phyloP scores from a whole-genome alignment of 148 eudicot species.

The Spergularia bocconei region DNA sequence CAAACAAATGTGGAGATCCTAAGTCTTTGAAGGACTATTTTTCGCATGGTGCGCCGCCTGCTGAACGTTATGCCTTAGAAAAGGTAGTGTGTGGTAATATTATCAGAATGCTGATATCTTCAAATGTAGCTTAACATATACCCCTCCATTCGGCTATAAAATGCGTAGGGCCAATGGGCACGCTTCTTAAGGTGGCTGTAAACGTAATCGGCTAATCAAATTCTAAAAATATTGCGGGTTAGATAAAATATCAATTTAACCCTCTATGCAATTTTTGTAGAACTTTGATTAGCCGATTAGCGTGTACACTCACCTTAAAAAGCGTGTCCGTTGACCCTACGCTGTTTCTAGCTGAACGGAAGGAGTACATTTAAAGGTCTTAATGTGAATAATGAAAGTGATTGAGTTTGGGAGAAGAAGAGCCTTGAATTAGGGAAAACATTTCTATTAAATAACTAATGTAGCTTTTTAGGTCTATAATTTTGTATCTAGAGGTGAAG shows the following conservation, averaged over 20 bases:
- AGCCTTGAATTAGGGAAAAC: neutral
- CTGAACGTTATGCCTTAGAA: constrained; percentile 24
- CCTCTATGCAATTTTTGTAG: too few species aligned
- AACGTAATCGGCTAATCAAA: too few species aligned
- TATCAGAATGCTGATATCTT: neutral
- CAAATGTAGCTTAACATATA: neutral
- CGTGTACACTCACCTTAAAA: too few species aligned
- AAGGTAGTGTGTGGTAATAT: constrained; percentile 18
- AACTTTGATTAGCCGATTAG: too few species aligned
- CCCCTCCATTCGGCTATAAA: too few species aligned
- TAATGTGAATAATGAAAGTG: neutral
- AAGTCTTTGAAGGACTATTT: constrained; percentile 65
- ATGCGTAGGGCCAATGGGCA: too few species aligned
- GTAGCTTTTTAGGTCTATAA: neutral
- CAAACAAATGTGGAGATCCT: constrained; percentile 64
- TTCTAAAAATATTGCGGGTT: too few species aligned
- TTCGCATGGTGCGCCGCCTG: constrained; percentile 24
- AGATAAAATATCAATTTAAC: too few species aligned
- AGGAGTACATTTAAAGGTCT: neutral
- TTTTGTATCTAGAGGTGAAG: neutral
- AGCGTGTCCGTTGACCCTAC: too few species aligned
- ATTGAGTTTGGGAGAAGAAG: neutral
- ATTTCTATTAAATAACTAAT: neutral
- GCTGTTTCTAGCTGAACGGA: too few species aligned
- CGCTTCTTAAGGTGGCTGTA: too few species aligned